Evolutionary conservation across 495 filamentous ascomycete genomes (phyloP).

Genomic region (Penicillium herquei): DNA sequence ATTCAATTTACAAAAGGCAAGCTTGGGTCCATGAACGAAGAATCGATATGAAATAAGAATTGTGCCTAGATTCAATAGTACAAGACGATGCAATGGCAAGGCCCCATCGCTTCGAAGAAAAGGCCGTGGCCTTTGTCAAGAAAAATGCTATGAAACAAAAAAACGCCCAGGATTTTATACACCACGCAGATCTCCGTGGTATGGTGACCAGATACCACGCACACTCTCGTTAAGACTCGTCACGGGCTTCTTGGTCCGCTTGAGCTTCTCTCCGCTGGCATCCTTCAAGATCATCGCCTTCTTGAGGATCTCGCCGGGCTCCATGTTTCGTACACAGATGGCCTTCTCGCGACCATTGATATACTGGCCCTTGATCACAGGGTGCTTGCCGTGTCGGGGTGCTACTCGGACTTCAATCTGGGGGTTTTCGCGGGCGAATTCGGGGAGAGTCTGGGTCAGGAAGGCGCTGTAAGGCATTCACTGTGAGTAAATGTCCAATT

Average conservation of each 20-base stretch:
- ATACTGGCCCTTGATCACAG: slow-evolving; percentile 81
- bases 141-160: slow-evolving; percentile 22
- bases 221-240: slow-evolving; percentile 87
- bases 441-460: slow-evolving; percentile 68
- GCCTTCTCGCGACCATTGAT: slow-evolving; percentile 86
- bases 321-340: slow-evolving; percentile 84
- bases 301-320: slow-evolving; percentile 72
- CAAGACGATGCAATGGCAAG: slow-evolving; percentile 22
- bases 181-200: slow-evolving; percentile 64
- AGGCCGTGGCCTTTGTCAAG: slow-evolving; percentile 14
- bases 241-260: slow-evolving; percentile 76
- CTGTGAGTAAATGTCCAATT: too few relatives aligned
- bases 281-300: slow-evolving; percentile 80
- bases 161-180: slow-evolving; percentile 32
- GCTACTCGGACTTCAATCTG: slow-evolving; percentile 88
- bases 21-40: background rate
- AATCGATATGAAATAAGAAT: slow-evolving; percentile 13
- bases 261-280: slow-evolving; percentile 83
- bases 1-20: too few relatives aligned
- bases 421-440: slow-evolving; percentile 79
- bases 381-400: slow-evolving; percentile 82
- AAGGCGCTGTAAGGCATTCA: slow-evolving; percentile 57
- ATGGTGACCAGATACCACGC: slow-evolving; percentile 91
- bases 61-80: slow-evolving; percentile 32
- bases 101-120: slow-evolving; percentile 7